Evolutionary conservation across 768 basidiomycete species (phyloP), one percentile per base, ranked within the genome.

Genomic region (Lanmaoa rubissima): DNA sequence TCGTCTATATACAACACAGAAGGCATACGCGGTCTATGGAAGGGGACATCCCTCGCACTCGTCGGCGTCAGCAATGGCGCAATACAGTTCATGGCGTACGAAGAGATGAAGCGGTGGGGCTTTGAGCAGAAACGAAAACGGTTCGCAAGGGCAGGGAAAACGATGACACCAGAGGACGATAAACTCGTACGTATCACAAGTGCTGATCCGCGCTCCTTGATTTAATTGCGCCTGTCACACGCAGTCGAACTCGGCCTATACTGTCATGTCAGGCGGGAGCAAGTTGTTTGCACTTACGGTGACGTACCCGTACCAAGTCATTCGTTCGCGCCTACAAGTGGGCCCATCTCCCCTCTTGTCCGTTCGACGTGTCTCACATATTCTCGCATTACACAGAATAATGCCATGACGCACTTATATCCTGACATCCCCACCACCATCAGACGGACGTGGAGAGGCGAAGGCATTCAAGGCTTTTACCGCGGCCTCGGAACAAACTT

Each of bases 261-360:
- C 94, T 9, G 60, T 91, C 39, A 96, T 98, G 83, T 96, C 93
- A 0, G 96, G 92, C 19, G 80, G 83, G 24, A 94, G 94, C 62
- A 98, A 98, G 73, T 74, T 97, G 6, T 80, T 82, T 21, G 93
- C 97, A 1, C 82, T 98, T 41, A 74, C 83, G 6, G 62, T 86
- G 21, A 99, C 97, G 35, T 99, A 99, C 71, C 97, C 97, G 9
- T 98, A 98, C 71, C 97, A 99, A 75, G 97, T 99, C 43, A 80
- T 99, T 41, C 85, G 96, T 52, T 94, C 96, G 2, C 84, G 95
- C 49, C 83, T 98, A 69, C 96, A 98, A 74, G 95, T 93, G 54
- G 35, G 80, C 6, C 16, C 19, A 1, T 57, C 32, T 53, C 32
- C 44, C 40, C 38, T 40, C 44, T 54, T 34, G 21, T 32, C 14